phyloP scores from a whole-genome alignment of 345 rosid genomes.

The Gynandropsis gynandra region DNA sequence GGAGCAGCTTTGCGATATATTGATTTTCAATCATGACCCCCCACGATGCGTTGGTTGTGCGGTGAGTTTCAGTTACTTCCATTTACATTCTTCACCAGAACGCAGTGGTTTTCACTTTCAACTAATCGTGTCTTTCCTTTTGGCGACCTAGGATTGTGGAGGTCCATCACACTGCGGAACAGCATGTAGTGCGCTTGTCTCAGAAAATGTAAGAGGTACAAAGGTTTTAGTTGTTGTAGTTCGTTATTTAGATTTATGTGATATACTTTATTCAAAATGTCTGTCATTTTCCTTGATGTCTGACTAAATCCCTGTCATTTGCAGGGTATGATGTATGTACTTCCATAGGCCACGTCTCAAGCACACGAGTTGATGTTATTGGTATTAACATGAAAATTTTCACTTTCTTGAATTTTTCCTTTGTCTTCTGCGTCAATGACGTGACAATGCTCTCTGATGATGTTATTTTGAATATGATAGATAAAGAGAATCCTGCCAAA shows the following conservation, averaged over 20 bases:
- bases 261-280: background rate
- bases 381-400: constrained; percentile 37
- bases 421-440: background rate
- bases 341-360: constrained; percentile 53
- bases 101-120: background rate
- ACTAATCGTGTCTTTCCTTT: constrained; percentile 11
- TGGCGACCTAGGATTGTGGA: constrained; percentile 62
- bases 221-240: constrained; percentile 4
- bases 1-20: constrained; percentile 79
- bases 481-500: constrained; percentile 58
- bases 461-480: constrained; percentile 36
- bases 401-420: background rate
- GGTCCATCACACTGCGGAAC: constrained; percentile 74
- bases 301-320: constrained; percentile 21
- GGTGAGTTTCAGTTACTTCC: constrained; percentile 41
- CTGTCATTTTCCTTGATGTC: background rate
- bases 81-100: constrained; percentile 5
- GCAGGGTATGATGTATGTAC: constrained; percentile 87
- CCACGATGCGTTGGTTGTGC: constrained; percentile 75
- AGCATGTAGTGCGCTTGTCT: constrained; percentile 72
- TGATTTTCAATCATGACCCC: constrained; percentile 85
- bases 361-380: constrained; percentile 38
- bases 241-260: background rate
- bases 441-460: constrained; percentile 13
- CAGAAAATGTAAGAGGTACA: constrained; percentile 53